Percentiles rank a stretch among this genome's conserved stretches.
phyloP scores from a whole-genome alignment of 495 filamentous ascomycete species.

The Talaromyces thailandensis region DNA sequence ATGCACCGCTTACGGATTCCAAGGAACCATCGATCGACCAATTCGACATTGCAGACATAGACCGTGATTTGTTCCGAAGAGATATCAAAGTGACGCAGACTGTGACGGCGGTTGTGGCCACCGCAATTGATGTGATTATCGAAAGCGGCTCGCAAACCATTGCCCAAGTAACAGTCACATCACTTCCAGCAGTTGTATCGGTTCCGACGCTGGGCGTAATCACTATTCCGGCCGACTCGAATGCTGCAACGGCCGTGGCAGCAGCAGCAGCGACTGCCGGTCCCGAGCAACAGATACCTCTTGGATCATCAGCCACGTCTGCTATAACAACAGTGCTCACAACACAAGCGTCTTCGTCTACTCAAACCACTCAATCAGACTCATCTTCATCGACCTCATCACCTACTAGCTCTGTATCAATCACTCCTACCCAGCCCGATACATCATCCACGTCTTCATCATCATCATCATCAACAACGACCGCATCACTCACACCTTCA shows the following conservation, averaged over 20 bases:
- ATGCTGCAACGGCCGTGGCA: neutral
- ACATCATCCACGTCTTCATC: neutral
- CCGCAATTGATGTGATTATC: constrained; percentile 4
- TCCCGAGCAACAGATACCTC: constrained; percentile 10
- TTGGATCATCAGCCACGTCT: constrained; percentile 4
- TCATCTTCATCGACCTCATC: constrained; percentile 3
- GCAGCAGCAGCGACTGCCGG: neutral
- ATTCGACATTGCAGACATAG: neutral
- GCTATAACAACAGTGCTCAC: constrained; percentile 5
- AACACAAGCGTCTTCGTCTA: constrained; percentile 3
- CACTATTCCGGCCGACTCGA: constrained; percentile 6
- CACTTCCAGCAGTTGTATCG: constrained; percentile 8
- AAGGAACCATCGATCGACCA: neutral
- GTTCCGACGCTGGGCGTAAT: constrained; percentile 1
- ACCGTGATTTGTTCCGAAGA: neutral
- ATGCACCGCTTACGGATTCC: neutral
- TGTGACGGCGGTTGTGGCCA: constrained; percentile 3
- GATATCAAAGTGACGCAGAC: neutral
- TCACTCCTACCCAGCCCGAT: neutral
- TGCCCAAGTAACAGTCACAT: constrained; percentile 3
- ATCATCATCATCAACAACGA: neutral
- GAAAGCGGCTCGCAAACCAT: constrained; percentile 7
- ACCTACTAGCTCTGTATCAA: neutral
- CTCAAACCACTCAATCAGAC: neutral
- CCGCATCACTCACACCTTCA: neutral